phyloP scores from a whole-genome alignment of 768 basidiomycete genomes.

The Suillus subaureus region DNA sequence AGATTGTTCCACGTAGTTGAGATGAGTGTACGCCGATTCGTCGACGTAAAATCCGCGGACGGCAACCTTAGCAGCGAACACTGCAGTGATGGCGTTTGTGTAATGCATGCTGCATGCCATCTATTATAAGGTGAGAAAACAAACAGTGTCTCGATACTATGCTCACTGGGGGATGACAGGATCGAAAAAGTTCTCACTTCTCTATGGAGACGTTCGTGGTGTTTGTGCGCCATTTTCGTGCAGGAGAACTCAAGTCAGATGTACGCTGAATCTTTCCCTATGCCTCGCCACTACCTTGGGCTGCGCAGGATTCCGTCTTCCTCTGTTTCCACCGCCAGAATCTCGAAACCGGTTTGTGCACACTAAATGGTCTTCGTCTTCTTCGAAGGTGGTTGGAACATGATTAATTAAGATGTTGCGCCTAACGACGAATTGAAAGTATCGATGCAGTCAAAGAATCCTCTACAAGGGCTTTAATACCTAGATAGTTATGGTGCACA shows the following conservation, averaged over 20 bases:
- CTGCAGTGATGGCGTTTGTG: slow-evolving; percentile 58
- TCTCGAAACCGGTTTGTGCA: slow-evolving; percentile 68
- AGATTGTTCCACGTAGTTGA: slow-evolving; percentile 82
- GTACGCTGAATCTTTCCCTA: slow-evolving; percentile 63
- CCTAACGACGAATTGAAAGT: slow-evolving; percentile 41
- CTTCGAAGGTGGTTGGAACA: slow-evolving; percentile 78
- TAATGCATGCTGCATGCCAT: slow-evolving; percentile 65
- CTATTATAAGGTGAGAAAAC: slow-evolving; percentile 39
- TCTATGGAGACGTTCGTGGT: slow-evolving; percentile 25
- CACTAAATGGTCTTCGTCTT: slow-evolving; percentile 61
- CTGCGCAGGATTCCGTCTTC: slow-evolving; percentile 41
- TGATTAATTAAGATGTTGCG: slow-evolving; percentile 69
- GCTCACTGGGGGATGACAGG: slow-evolving; percentile 57
- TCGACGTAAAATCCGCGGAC: slow-evolving; percentile 75
- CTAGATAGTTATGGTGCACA: slow-evolving; percentile 37
- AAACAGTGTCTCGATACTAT: slow-evolving; percentile 2
- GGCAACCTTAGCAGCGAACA: slow-evolving; percentile 68
- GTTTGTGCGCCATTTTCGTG: slow-evolving; percentile 11
- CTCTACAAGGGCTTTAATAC: slow-evolving; percentile 67
- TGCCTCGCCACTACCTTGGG: slow-evolving; percentile 42
- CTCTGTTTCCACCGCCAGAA: slow-evolving; percentile 49
- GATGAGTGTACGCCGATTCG: slow-evolving; percentile 82
- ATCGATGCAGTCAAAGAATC: slow-evolving; percentile 20
- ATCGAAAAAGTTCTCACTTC: slow-evolving; percentile 46
- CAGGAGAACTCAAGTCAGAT: slow-evolving; percentile 47